A percentile compares a stretch with the other conserved stretches of the same genome.
phyloP scores from a whole-genome alignment of 1,284 basidiomycete genomes.

The Apiotrichum laibachii region DNA sequence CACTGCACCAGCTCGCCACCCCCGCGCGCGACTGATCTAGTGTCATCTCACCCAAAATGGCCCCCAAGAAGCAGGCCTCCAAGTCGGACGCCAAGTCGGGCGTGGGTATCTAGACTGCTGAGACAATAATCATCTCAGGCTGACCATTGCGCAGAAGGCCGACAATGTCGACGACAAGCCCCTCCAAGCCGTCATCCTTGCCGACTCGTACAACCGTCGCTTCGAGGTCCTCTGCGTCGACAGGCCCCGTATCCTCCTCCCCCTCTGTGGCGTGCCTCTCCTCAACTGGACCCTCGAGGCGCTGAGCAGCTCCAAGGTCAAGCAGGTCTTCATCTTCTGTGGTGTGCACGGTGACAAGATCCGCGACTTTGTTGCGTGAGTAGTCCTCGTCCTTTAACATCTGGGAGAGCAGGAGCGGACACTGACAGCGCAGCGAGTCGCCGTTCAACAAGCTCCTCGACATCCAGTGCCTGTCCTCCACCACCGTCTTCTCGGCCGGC shows the following conservation, averaged over 20 bases:
- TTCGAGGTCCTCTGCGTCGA: conserved; percentile 81
- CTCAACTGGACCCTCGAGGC: conserved; percentile 96
- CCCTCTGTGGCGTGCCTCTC: conserved; percentile 88
- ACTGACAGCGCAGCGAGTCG: conserved; percentile 16
- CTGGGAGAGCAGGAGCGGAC: background rate
- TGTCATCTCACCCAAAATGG: conserved; percentile 16
- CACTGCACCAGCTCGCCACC: background rate
- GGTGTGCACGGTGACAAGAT: conserved; percentile 81
- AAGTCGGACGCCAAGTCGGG: conserved; percentile 31
- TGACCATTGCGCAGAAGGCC: conserved; percentile 33
- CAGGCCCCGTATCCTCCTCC: conserved; percentile 82
- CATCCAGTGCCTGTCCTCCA: conserved; percentile 82
- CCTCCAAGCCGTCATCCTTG: conserved; percentile 86
- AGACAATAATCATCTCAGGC: background rate
- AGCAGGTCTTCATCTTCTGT: conserved; percentile 92
- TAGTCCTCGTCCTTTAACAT: conserved; percentile 8
- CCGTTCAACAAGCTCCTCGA: conserved; percentile 60
- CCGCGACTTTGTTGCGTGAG: conserved; percentile 60
- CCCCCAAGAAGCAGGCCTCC: conserved; percentile 41
- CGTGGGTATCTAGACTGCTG: conserved; percentile 4
- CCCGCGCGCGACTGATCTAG: no score
- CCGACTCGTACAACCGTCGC: conserved; percentile 90
- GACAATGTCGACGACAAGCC: conserved; percentile 65
- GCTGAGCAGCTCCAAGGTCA: conserved; percentile 84
- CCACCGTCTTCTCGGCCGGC: conserved; percentile 84